phyloP scores from a whole-genome alignment of 139 green algal species.

The Mychonastes homosphaera region DNA sequence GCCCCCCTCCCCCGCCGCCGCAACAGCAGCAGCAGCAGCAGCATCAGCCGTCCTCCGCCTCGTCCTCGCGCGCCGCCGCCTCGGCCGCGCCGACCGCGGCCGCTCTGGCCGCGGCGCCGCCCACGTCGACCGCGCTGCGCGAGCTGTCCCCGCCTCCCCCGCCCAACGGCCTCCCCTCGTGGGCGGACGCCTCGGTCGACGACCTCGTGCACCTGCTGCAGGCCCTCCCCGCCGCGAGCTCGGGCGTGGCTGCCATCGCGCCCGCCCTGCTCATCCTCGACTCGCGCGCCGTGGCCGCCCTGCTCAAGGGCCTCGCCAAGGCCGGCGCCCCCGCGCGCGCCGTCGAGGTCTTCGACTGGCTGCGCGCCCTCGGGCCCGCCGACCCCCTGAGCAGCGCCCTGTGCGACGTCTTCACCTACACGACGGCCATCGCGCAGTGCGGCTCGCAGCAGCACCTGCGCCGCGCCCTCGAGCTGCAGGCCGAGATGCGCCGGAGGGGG shows the following conservation, averaged over 20 bases:
- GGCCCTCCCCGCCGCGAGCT: constrained; percentile 36
- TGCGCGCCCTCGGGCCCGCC: constrained; percentile 29
- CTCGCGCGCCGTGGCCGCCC: constrained; percentile 31
- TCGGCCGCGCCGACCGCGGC: not conserved
- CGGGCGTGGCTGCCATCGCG: constrained; percentile 30
- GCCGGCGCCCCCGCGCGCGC: constrained; percentile 28
- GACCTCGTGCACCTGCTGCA: constrained; percentile 45
- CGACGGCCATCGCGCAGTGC: constrained; percentile 54
- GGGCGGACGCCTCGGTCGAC: constrained; percentile 44
- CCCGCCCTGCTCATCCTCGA: constrained; percentile 47
- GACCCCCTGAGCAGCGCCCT: too few species aligned
- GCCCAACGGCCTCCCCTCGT: constrained; percentile 2
- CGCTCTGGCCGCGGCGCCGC: not conserved
- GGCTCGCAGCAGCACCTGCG: constrained; percentile 46
- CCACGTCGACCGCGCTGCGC: not conserved
- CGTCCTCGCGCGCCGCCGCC: not conserved
- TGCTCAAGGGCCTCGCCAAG: constrained; percentile 56
- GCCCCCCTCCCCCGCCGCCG: not conserved
- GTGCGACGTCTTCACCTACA: constrained; percentile 58
- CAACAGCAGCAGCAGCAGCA: not conserved
- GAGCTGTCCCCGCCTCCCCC: not conserved
- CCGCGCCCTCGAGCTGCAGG: constrained; percentile 42
- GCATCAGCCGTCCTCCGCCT: not conserved
- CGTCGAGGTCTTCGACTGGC: constrained; percentile 51
- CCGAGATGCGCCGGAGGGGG: constrained; percentile 39